Evolutionary conservation across 106 monocot genomes (phyloP).

Genomic region (Amphibolis antarctica): DNA sequence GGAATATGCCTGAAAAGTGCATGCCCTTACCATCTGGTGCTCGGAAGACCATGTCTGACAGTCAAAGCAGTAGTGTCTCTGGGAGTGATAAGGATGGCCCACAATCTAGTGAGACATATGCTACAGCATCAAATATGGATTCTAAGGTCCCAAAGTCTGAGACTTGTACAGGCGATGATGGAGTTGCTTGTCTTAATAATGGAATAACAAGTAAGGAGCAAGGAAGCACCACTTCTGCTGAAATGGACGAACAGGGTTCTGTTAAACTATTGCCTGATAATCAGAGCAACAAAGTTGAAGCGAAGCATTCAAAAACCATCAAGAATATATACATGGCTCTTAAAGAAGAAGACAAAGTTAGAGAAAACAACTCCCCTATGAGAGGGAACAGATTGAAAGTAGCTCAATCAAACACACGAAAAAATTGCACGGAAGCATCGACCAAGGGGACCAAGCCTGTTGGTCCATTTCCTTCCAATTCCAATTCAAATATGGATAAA

Average conservation of each 20-base stretch:
- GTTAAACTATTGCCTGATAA: conserved; percentile 21
- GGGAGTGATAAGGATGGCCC: conserved; percentile 69
- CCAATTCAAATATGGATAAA: conserved; percentile 34
- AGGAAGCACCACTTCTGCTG: conserved; percentile 5
- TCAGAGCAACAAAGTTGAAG: conserved; percentile 17
- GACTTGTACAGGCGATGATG: conserved; percentile 23
- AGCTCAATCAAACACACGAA: conserved; percentile 16
- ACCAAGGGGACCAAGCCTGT: conserved; percentile 27
- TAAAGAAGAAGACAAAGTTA: conserved; percentile 46
- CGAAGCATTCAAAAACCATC: conserved; percentile 42
- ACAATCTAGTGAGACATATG: conserved; percentile 33
- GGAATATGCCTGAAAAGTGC: conserved; percentile 26
- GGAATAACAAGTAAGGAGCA: conserved; percentile 2
- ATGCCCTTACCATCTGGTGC: conserved; percentile 15
- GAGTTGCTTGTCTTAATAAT: conserved; percentile 5
- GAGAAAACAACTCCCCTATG: conserved; percentile 58
- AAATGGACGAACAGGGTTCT: conserved; percentile 19
- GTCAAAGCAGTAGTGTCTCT: conserved; percentile 69
- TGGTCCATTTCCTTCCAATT: conserved; percentile 37
- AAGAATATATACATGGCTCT: conserved; percentile 36
- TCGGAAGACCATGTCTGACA: conserved; percentile 54
- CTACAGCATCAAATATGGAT: conserved; percentile 12
- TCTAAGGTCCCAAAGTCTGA: conserved; percentile 17
- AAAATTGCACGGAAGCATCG: conserved; percentile 18
- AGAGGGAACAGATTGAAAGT: conserved; percentile 35